Evolutionary conservation across 1,284 basidiomycete genomes (phyloP), one percentile per base, ranked within the genome.

Genomic region (Gomphus bonarii): DNA sequence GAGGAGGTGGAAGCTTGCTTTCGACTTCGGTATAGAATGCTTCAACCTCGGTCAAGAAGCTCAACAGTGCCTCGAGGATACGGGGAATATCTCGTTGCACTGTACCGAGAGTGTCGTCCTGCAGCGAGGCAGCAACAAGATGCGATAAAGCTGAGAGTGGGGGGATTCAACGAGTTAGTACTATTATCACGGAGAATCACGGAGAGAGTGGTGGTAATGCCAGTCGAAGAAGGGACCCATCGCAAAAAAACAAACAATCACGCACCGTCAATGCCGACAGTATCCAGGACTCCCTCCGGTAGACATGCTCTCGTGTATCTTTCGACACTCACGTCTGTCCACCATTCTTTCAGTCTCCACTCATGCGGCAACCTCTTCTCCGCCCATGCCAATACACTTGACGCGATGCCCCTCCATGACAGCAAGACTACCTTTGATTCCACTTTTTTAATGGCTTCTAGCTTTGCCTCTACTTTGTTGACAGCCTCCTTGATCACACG

Each of bases 11-110:
- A 44, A 73, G 72, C 20, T 65, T 73, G 54, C 65, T 63, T 53
- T 65, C 64, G 33, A 80, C 63, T 61, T 84, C 78, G 0, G 62
- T 62, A 57, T 80, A 76, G 59, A 84, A 84, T 28, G 77, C 75
- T 61, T 91, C 86, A 11, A 91, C 69, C 1, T 80, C 83, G 1
- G 68, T 66, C 18, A 89, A 75, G 70, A 84, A 88, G 2, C 77
- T 75, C 16, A 86, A 65, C 62, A 92, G 72, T 0, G 84, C 84
- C 68, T 92, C 90, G 9, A 94, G 68, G 22, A 90, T 81, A 55
- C 80, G 80, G 0, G 90, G 87, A 28, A 91, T 89, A 65, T 91
- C 88, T 6, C 85, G 75, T 66, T 93, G 91, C 7, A 91, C 87
- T 49, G 85, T 79, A 11, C 91, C 91, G 63, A 86, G 91, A 28